phyloP scores from a whole-genome alignment of 305 asterid species.

The Fraxinus sp. region DNA sequence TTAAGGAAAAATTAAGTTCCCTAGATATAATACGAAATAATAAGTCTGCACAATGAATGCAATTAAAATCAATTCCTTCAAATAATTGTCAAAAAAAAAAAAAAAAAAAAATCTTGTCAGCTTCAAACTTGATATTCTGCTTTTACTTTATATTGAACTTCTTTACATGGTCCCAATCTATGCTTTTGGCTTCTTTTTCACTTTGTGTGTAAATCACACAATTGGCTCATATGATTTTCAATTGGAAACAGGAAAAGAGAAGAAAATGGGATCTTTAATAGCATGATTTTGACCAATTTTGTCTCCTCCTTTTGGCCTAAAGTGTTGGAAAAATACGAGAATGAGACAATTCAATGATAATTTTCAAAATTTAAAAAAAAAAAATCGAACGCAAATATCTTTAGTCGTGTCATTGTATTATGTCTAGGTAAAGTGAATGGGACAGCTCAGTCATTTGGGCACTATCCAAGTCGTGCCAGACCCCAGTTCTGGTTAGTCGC shows the following conservation, averaged over 20 bases:
- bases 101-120: neutral
- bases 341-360: neutral
- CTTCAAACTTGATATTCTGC: neutral
- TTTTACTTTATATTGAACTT: neutral
- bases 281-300: constrained; percentile 7
- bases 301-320: neutral
- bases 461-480: neutral
- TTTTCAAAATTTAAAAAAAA: neutral
- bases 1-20: neutral
- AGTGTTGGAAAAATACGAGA: neutral
- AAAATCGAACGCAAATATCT: neutral
- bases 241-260: neutral
- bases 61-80: neutral
- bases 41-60: neutral
- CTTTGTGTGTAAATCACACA: neutral
- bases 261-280: neutral
- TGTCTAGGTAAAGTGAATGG: neutral
- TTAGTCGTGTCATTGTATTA: neutral
- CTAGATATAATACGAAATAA: neutral
- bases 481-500: neutral
- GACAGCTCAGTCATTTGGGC: neutral
- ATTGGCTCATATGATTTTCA: neutral
- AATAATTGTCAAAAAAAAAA: neutral
- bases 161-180: neutral
- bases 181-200: neutral